Percentiles rank a stretch among this genome's conserved stretches.
phyloP scores from a whole-genome alignment of 2,329 filamentous ascomycete genomes.

The Didymella pinodella region DNA sequence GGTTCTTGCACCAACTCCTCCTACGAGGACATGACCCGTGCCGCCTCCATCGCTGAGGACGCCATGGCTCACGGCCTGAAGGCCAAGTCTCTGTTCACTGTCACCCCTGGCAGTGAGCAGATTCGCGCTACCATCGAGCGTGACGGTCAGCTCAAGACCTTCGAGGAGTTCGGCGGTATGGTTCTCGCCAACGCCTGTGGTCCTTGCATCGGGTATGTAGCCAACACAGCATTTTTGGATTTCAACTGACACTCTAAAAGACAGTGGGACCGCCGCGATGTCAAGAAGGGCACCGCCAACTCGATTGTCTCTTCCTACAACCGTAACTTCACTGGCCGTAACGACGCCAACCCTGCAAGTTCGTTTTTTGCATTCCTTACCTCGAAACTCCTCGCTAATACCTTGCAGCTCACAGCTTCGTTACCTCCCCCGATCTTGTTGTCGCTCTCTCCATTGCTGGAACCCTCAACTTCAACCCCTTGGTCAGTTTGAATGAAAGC shows the following conservation, averaged over 20 bases:
- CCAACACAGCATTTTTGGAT: slow-evolving; percentile 9
- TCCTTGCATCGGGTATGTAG: slow-evolving; percentile 53
- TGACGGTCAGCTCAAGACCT: slow-evolving; percentile 89
- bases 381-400: background rate
- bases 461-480: slow-evolving; percentile 89
- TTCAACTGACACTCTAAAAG: slow-evolving; percentile 22
- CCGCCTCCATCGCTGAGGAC: slow-evolving; percentile 88
- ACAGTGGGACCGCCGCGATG: slow-evolving; percentile 93
- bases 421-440: slow-evolving; percentile 88
- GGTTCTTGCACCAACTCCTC: slow-evolving; percentile 97
- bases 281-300: slow-evolving; percentile 95
- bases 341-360: slow-evolving; percentile 81
- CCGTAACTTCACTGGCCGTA: slow-evolving; percentile 99
- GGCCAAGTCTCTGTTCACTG: slow-evolving; percentile 90
- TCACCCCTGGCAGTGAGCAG: slow-evolving; percentile 96
- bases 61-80: slow-evolving; percentile 92
- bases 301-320: slow-evolving; percentile 99
- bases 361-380: no score
- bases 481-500: background rate
- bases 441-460: slow-evolving; percentile 87
- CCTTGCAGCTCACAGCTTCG: slow-evolving; percentile 82
- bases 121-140: slow-evolving; percentile 82
- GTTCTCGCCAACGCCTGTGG: slow-evolving; percentile 94
- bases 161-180: slow-evolving; percentile 94
- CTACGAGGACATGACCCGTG: slow-evolving; percentile 91